Evolutionary conservation across 1,284 basidiomycete species (phyloP).

Genomic region (Marasmius tenuissimus): DNA sequence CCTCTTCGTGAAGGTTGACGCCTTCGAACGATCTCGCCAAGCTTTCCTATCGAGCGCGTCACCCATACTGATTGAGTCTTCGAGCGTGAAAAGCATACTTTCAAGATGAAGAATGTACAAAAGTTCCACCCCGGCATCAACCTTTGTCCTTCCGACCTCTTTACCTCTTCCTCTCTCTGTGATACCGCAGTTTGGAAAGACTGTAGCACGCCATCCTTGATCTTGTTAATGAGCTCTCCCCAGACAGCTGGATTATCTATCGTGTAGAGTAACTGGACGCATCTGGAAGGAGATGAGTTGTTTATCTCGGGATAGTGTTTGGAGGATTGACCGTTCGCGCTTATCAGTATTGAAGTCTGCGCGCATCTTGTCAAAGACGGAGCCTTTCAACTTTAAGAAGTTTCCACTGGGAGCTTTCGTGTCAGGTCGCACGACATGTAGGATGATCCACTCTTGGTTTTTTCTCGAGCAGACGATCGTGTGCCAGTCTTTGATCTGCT

Average conservation of each 20-base stretch:
- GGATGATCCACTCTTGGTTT: slow-evolving; percentile 87
- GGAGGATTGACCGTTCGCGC: slow-evolving; percentile 70
- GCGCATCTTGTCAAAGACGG: slow-evolving; percentile 87
- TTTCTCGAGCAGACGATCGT: slow-evolving; percentile 64
- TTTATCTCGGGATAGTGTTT: slow-evolving; percentile 8
- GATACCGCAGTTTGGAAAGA: slow-evolving; percentile 82
- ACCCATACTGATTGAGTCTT: background rate
- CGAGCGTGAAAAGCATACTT: slow-evolving; percentile 50
- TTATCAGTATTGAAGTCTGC: slow-evolving; percentile 93
- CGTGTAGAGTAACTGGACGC: slow-evolving; percentile 77
- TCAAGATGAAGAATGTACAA: slow-evolving; percentile 92
- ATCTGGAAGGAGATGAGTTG: slow-evolving; percentile 47
- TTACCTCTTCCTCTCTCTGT: slow-evolving; percentile 86
- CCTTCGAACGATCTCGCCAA: slow-evolving; percentile 91
- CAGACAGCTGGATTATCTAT: slow-evolving; percentile 80
- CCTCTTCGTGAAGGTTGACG: slow-evolving; percentile 88
- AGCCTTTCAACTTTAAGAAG: slow-evolving; percentile 81
- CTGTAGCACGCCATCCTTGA: slow-evolving; percentile 85
- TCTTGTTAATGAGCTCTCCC: slow-evolving; percentile 85
- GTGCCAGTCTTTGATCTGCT: slow-evolving; percentile 93
- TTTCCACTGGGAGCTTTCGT: slow-evolving; percentile 56
- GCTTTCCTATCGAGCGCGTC: slow-evolving; percentile 69
- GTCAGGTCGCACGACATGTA: slow-evolving; percentile 80
- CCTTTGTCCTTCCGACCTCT: slow-evolving; percentile 81
- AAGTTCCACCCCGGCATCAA: slow-evolving; percentile 96